These are phyloP conservation scores for Candida lessepsii DNA, from an alignment of 805 yeast genomes.

Conservation along the genomic window DNA sequence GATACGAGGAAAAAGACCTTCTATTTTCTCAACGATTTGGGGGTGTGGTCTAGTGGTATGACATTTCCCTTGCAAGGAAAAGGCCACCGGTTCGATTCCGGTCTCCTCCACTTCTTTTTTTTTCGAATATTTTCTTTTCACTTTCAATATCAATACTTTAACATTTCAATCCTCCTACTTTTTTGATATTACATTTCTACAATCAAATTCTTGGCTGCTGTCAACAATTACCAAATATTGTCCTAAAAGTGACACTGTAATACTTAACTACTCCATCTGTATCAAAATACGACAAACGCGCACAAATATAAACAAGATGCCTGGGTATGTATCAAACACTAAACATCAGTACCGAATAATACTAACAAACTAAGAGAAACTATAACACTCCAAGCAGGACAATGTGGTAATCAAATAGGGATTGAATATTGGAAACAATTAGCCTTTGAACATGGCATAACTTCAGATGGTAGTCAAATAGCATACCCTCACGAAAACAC, in stretches of 20 bases:
- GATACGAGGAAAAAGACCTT: neutral
- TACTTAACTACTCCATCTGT: no score
- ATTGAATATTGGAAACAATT: constrained; percentile 89
- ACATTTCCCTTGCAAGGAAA: constrained; percentile 76
- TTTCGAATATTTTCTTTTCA: constrained; percentile 16
- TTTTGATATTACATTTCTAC: no score
- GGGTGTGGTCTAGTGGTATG: constrained; percentile 85
- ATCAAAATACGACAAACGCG: constrained; percentile 5
- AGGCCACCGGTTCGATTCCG: constrained; percentile 80
- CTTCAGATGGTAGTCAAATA: constrained; percentile 56
- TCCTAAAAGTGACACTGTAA: no score
- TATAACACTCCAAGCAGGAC: constrained; percentile 76
- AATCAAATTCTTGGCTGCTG: no score
- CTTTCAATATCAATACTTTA: neutral
- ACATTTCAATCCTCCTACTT: no score
- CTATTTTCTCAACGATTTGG: no score
- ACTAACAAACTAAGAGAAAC: constrained; percentile 51
- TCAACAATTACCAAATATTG: no score
- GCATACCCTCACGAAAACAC: constrained; percentile 26
- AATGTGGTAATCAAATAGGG: constrained; percentile 97
- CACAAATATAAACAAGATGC: constrained; percentile 17
- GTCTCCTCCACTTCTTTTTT: constrained; percentile 55
- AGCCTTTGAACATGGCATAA: constrained; percentile 82
- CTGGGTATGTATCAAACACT: constrained; percentile 20
- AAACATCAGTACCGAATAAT: constrained; percentile 2